Conservation (phyloP, 129 eudicot species). For the Saussurea involucrata region DNA sequence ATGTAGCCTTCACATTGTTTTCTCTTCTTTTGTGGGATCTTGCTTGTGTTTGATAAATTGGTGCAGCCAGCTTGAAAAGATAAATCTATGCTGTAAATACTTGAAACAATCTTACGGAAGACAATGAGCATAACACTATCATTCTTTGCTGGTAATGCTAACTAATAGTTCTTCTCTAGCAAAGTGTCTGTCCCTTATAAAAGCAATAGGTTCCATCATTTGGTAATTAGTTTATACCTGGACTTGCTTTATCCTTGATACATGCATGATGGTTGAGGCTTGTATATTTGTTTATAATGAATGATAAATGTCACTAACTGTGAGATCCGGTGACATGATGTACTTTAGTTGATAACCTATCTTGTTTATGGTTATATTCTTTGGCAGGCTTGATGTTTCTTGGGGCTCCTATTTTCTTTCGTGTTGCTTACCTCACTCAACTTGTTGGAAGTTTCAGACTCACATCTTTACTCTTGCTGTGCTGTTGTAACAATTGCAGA, state of each 20-base stretch:
- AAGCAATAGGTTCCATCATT: background rate
- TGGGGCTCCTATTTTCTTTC: constrained; percentile 61
- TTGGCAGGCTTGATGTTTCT: constrained; percentile 68
- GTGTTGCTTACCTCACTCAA: constrained; percentile 61
- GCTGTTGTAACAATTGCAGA: constrained; percentile 80
- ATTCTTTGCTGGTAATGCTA: background rate
- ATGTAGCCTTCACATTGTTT: background rate
- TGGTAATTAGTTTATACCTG: background rate
- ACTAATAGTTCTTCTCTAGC: background rate
- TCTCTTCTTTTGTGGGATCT: background rate
- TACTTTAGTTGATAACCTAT: constrained; percentile 17
- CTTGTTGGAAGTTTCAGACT: constrained; percentile 90
- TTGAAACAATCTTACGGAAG: background rate
- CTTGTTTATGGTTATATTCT: constrained; percentile 40
- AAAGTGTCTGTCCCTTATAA: background rate
- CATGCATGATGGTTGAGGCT: background rate
- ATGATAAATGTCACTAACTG: background rate
- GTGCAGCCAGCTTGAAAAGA: background rate
- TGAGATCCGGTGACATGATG: constrained; percentile 10
- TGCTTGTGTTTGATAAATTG: background rate
- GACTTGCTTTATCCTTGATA: background rate
- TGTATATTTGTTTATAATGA: background rate
- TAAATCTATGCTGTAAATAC: background rate
- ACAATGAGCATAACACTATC: background rate
- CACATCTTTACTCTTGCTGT: constrained; percentile 86